These are phyloP conservation scores for Kuraishia cidri DNA, from an alignment of 805 yeast genomes.

Conservation along the genomic window DNA sequence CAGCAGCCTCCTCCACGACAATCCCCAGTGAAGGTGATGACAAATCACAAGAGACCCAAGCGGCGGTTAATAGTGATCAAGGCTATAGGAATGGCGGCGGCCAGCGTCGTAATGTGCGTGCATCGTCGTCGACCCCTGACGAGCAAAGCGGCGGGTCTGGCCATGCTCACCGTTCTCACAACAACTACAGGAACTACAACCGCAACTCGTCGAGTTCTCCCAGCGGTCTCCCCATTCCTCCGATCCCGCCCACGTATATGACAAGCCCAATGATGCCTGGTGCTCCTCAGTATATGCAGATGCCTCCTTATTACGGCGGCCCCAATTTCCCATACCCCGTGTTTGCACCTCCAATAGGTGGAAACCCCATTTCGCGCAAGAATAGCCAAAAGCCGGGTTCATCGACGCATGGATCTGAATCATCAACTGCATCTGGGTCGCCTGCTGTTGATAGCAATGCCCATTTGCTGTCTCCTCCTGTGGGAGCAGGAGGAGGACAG, in stretches of 20 bases:
- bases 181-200: constrained; percentile 3
- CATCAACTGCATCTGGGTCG: too few species aligned
- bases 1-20: too few species aligned
- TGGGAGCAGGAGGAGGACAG: too few species aligned
- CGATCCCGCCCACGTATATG: background rate
- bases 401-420: too few species aligned
- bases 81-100: background rate
- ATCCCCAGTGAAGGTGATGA: too few species aligned
- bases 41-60: too few species aligned
- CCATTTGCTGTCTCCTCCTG: too few species aligned
- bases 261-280: background rate
- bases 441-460: too few species aligned
- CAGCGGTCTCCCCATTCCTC: background rate
- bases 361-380: background rate
- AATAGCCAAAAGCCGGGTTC: background rate
- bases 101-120: background rate
- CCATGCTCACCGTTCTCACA: background rate
- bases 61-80: too few species aligned
- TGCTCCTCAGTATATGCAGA: background rate
- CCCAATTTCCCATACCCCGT: constrained; percentile 2
- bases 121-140: background rate
- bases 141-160: background rate
- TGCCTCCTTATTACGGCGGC: constrained; percentile 1
- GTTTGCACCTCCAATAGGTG: background rate
- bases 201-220: background rate